These are phyloP conservation scores for Pascua guehoae DNA, from an alignment of 1,284 basidiomycete species.

Conservation along the genomic window DNA sequence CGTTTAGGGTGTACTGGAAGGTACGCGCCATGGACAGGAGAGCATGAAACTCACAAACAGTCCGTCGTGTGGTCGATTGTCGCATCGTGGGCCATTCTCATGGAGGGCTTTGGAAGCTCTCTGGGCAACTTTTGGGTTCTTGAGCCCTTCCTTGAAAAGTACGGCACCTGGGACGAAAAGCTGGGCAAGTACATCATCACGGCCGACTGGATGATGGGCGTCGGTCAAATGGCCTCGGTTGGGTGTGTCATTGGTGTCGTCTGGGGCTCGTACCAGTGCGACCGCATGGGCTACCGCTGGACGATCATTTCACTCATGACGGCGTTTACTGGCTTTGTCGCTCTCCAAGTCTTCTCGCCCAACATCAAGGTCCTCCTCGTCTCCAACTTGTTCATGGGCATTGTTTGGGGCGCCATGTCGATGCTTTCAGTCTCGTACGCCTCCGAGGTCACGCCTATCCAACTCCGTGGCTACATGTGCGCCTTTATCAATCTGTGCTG, in stretches of 20 bases:
- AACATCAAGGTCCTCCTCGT: constrained; percentile 17
- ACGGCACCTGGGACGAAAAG: too few relatives aligned
- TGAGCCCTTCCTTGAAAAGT: too few relatives aligned
- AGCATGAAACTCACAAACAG: too few relatives aligned
- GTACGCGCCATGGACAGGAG: too few relatives aligned
- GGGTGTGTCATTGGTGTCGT: constrained; percentile 19
- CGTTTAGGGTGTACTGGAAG: too few relatives aligned
- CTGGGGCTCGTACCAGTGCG: constrained; percentile 23
- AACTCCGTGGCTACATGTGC: constrained; percentile 41
- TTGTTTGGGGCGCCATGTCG: constrained; percentile 22
- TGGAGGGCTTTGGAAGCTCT: too few relatives aligned
- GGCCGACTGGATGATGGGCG: too few relatives aligned
- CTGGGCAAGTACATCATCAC: too few relatives aligned
- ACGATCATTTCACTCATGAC: constrained; percentile 46
- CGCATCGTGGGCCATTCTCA: too few relatives aligned
- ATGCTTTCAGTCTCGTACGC: constrained; percentile 34
- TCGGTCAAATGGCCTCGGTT: too few relatives aligned
- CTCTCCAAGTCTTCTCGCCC: constrained; percentile 46
- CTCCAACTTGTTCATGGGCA: constrained; percentile 25
- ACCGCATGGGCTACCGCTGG: constrained; percentile 41
- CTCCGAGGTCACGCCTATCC: constrained; percentile 42
- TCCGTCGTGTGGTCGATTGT: too few relatives aligned
- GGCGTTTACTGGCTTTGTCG: constrained; percentile 28
- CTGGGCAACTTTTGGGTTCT: too few relatives aligned
- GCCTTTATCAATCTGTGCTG: constrained; percentile 47